Base-by-base conservation (phyloP, 2,329 filamentous ascomycete species). In the Didymosphaeria variabile region DNA sequence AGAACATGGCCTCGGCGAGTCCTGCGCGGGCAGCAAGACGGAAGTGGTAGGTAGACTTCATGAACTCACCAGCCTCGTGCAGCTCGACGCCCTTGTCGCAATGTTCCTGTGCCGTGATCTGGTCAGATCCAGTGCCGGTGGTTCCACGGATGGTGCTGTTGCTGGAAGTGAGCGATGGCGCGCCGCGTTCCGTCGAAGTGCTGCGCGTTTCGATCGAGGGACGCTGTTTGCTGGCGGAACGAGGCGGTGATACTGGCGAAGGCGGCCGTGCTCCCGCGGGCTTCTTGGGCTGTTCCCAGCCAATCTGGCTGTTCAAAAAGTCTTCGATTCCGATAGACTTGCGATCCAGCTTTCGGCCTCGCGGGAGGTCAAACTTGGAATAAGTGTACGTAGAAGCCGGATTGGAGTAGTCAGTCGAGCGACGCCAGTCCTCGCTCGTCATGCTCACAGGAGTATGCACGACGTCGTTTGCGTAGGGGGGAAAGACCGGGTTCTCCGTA, bases 11-110 rank as follows among this genome's bases (percentile, higher is more conserved):
- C 0, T 94, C 97, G 0, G 95, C 92, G 60, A 97, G 87, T 50
- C 93, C 92, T 59, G 92, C 90, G 69, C 90, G 89, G 0, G 95
- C 94, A 4, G 95, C 95, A 61, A 97, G 87, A 36, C 95, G 91
- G 47, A 99, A 85, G 75, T 99, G 95, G 74, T 98, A 99, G 0
- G 95, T 98, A 0, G 94, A 98, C 78, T 98, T 94, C 65, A 94
- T 93, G 32, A 97, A 82, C 12, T 91, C 90, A 19, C 94, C 94
- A 50, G 90, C 88, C 75, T 97, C 92, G 73, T 99, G 95, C 61
- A 93, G 90, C 63, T 92, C 89, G 59, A 99, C 95, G 9, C 93
- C 95, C 79, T 94, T 95, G 31, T 90, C 86, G 49, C 98, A 87
- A 75, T 99, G 94, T 61, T 98, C 91, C 67, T 98, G 94, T 0